Evolutionary conservation across 2,329 filamentous ascomycete genomes (phyloP).

Genomic region (Trichoderma hamatum): DNA sequence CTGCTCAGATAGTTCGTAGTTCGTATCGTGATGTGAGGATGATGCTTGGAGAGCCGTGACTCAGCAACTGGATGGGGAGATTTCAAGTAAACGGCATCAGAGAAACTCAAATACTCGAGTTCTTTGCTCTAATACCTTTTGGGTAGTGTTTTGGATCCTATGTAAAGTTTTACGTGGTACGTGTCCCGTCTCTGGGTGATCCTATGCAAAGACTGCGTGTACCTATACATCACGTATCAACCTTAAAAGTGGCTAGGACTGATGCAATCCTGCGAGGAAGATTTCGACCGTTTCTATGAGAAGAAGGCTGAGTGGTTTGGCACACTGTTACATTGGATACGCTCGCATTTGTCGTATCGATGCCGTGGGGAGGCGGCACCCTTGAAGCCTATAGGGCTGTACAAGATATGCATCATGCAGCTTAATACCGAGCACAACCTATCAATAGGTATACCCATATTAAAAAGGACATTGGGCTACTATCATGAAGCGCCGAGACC

Average conservation of each 20-base stretch:
- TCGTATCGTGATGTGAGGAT: not conserved
- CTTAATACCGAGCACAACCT: not conserved
- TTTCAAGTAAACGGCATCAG: not conserved
- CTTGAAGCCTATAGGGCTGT: not conserved
- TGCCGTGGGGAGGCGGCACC: not conserved
- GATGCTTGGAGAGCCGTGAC: not conserved
- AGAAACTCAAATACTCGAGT: not conserved
- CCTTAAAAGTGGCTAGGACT: not conserved
- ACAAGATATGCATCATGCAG: not conserved
- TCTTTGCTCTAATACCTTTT: not conserved
- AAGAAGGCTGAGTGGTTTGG: not conserved
- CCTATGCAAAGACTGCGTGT: not conserved
- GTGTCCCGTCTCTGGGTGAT: not conserved
- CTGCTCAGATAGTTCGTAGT: not conserved
- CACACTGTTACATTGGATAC: not conserved
- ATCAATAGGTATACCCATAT: not conserved
- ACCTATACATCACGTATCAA: not conserved
- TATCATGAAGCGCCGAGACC: not conserved
- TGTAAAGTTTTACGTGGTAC: not conserved
- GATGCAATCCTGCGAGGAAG: not conserved
- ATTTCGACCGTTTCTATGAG: too few relatives aligned
- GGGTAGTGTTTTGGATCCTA: not conserved
- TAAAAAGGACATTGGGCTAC: not conserved
- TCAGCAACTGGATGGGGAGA: not conserved
- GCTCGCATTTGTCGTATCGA: not conserved